phyloP scores from a whole-genome alignment of 345 rosid species.

The Murraya koenigii region DNA sequence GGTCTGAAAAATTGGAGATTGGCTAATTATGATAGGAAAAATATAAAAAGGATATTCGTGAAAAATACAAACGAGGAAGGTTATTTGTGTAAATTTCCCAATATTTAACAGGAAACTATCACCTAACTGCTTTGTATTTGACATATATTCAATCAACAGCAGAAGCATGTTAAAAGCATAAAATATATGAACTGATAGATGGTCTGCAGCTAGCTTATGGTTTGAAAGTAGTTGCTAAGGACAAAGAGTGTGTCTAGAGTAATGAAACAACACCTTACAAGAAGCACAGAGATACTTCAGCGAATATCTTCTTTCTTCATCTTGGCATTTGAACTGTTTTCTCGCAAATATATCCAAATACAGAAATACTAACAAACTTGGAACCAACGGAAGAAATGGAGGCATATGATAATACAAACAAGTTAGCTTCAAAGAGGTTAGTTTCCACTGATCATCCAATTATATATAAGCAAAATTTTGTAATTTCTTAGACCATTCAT shows the following conservation, averaged over 20 bases:
- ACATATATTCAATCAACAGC: not conserved
- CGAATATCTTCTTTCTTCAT: not conserved
- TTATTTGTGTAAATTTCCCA: no score
- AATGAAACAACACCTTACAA: not conserved
- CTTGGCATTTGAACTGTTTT: not conserved
- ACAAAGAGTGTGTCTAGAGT: slow-evolving; percentile 9
- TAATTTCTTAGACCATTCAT: not conserved
- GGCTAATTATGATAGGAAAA: no score
- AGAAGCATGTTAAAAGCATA: not conserved
- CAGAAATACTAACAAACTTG: not conserved
- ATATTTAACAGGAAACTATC: not conserved
- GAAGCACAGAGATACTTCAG: no score
- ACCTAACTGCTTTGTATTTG: not conserved
- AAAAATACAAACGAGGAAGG: no score
- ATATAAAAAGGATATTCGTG: no score
- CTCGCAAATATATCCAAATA: not conserved
- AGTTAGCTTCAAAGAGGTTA: slow-evolving; percentile 15
- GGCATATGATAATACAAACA: not conserved
- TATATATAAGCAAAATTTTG: not conserved
- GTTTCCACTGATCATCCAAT: not conserved
- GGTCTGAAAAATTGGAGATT: no score
- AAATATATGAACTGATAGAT: not conserved
- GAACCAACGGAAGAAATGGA: slow-evolving; percentile 4
- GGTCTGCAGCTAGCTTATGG: slow-evolving; percentile 6
- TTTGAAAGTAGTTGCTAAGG: slow-evolving; percentile 18